phyloP scores from a whole-genome alignment of 805 yeast genomes.

The Schwanniomyces vanrijiae region DNA sequence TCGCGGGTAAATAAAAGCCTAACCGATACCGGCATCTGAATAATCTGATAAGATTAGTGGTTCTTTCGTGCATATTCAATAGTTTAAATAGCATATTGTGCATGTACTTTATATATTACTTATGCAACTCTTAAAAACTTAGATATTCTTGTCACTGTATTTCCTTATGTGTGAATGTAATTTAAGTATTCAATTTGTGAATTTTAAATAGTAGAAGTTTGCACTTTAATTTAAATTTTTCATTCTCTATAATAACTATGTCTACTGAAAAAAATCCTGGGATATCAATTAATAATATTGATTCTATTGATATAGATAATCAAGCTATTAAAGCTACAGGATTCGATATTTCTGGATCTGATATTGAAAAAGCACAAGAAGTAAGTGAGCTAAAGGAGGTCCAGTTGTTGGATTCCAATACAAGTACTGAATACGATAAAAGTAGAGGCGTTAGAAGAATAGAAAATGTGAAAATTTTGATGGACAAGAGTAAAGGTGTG shows the following conservation, averaged over 20 bases:
- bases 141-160: not conserved
- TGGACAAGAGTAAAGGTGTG: not conserved
- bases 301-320: not conserved
- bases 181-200: not conserved
- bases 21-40: not conserved
- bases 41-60: slow-evolving; percentile 1
- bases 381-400: not conserved
- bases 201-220: not conserved
- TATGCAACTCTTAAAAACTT: not conserved
- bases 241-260: not conserved
- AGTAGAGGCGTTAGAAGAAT: not conserved
- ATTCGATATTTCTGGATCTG: not conserved
- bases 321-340: not conserved
- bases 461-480: not conserved
- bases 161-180: not conserved
- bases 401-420: not conserved
- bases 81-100: not conserved
- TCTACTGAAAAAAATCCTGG: not conserved
- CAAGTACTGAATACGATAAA: slow-evolving; percentile 4
- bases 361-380: not conserved
- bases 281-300: not conserved
- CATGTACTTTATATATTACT: not conserved
- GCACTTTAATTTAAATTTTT: not conserved
- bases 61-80: not conserved
- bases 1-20: not conserved